Evolutionary conservation across 306 rosid species (phyloP).

Genomic region (Luffa aegyptiaca): DNA sequence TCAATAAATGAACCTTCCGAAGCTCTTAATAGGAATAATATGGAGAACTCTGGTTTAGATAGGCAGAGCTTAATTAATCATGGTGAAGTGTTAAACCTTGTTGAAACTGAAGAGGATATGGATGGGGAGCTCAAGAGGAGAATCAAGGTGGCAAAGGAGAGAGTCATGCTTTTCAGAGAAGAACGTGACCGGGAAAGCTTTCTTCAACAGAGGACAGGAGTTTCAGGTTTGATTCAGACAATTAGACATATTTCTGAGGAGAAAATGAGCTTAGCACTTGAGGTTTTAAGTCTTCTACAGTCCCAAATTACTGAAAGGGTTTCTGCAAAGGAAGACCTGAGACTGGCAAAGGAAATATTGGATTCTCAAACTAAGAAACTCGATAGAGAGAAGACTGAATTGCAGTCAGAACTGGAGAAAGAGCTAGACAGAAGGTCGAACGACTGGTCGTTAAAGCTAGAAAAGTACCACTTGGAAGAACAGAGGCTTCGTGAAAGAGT

Average conservation of each 20-base stretch:
- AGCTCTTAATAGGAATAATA: constrained; percentile 32
- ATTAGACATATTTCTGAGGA: constrained; percentile 59
- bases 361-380: constrained; percentile 46
- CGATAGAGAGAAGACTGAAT: constrained; percentile 81
- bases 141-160: constrained; percentile 70
- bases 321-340: constrained; percentile 57
- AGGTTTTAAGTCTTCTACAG: constrained; percentile 70
- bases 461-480: constrained; percentile 84
- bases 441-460: constrained; percentile 88
- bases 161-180: constrained; percentile 51
- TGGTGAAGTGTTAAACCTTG: constrained; percentile 28
- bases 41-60: constrained; percentile 21
- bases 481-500: constrained; percentile 92
- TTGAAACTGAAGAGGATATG: constrained; percentile 42
- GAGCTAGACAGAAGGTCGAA: constrained; percentile 92
- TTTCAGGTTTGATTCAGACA: constrained; percentile 50
- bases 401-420: constrained; percentile 77
- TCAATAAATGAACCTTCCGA: constrained; percentile 30
- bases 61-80: constrained; percentile 19
- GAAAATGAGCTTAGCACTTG: constrained; percentile 61
- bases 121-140: constrained; percentile 55
- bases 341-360: constrained; percentile 40
- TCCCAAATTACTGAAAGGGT: constrained; percentile 63
- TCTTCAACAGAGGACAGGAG: constrained; percentile 45
- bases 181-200: constrained; percentile 59